Evolutionary conservation across 2,329 filamentous ascomycete species (phyloP).

Genomic region (Ascochyta clinopodiicola): DNA sequence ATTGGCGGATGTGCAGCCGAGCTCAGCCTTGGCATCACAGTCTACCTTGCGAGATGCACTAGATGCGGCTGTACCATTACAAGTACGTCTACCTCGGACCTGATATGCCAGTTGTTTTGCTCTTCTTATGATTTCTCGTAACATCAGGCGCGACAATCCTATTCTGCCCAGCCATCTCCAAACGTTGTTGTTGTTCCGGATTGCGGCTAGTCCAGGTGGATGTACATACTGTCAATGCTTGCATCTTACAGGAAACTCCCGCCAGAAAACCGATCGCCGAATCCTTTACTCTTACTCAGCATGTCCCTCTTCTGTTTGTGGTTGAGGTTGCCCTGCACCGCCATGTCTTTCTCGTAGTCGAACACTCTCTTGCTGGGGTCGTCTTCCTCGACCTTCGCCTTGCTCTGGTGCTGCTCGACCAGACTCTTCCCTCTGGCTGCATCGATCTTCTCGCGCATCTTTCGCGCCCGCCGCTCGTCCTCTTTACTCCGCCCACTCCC

Average conservation of each 20-base stretch:
- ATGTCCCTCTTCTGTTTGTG: conserved; percentile 78
- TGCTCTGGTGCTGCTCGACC: conserved; percentile 55
- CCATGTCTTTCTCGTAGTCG: conserved; percentile 94
- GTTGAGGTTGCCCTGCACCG: conserved; percentile 73
- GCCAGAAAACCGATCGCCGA: conserved; percentile 80
- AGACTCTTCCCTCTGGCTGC: conserved; percentile 53
- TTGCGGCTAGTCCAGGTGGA: no score
- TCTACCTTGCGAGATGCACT: not conserved
- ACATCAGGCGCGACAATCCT: no score
- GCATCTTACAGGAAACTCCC: conserved; percentile 64
- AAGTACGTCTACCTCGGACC: no score
- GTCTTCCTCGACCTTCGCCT: conserved; percentile 73
- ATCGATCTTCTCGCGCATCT: conserved; percentile 64
- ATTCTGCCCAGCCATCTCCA: no score
- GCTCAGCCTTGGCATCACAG: not conserved
- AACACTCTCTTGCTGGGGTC: conserved; percentile 90
- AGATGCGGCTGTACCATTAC: not conserved
- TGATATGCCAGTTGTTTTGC: no score
- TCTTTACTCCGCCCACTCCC: conserved; percentile 47
- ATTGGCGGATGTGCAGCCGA: not conserved
- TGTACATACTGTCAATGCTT: not conserved
- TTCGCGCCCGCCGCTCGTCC: conserved; percentile 55
- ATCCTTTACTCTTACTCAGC: conserved; percentile 78
- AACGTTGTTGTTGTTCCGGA: no score
- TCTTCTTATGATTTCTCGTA: no score